These are phyloP conservation scores for Lepidopterella palustris DNA, from an alignment of 495 filamentous ascomycete genomes.

Conservation along the genomic window DNA sequence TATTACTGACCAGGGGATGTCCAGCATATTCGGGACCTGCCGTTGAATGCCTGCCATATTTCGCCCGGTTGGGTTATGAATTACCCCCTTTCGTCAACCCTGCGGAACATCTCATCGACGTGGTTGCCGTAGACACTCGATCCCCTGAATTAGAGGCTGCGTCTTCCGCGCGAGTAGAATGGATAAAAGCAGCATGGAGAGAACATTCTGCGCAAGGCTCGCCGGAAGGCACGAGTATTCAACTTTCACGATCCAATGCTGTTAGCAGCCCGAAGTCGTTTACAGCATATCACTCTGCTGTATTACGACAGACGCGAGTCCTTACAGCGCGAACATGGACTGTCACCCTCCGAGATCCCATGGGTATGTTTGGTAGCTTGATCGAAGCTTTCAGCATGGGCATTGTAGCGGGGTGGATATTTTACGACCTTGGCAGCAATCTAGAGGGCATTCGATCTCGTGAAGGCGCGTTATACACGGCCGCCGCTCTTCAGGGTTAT, in stretches of 20 bases:
- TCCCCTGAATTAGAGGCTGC: conserved; percentile 52
- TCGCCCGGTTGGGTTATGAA: conserved; percentile 47
- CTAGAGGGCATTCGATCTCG: conserved; percentile 59
- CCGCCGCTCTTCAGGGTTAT: conserved; percentile 62
- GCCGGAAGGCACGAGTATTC: background rate
- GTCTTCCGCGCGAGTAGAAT: conserved; percentile 49
- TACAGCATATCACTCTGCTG: conserved; percentile 30
- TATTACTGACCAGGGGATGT: conserved; percentile 56
- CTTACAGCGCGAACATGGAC: conserved; percentile 59
- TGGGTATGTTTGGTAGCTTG: conserved; percentile 61
- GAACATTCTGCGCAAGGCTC: conserved; percentile 5
- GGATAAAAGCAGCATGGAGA: conserved; percentile 50
- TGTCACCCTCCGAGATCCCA: conserved; percentile 62
- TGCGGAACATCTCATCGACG: conserved; percentile 65
- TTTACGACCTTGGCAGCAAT: conserved; percentile 52
- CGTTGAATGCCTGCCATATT: conserved; percentile 50
- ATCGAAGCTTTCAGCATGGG: conserved; percentile 60
- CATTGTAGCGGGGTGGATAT: conserved; percentile 65
- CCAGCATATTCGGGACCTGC: conserved; percentile 57
- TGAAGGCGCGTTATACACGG: conserved; percentile 62
- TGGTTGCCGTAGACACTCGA: conserved; percentile 63
- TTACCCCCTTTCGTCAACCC: conserved; percentile 66
- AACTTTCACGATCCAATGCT: background rate
- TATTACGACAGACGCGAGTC: conserved; percentile 55
- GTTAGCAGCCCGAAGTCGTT: background rate